Percentiles rank a stretch among this genome's conserved stretches.
Evolutionary conservation across 495 filamentous ascomycete genomes (phyloP).

Genomic region (Daldinia vernicosa): DNA sequence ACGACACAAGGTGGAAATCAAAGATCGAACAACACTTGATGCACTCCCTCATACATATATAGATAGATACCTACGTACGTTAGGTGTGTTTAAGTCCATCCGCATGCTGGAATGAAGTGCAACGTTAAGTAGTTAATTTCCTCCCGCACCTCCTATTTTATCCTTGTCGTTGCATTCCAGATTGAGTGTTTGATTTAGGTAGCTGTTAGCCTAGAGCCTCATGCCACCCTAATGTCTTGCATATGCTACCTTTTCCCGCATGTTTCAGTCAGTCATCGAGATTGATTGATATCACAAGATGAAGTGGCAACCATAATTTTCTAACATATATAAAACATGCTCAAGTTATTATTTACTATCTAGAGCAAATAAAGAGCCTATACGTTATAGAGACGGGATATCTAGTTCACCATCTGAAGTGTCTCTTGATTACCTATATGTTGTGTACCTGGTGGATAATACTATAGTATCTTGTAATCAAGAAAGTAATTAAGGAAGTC

Average conservation of each 20-base stretch:
- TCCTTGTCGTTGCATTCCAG: slow-evolving; percentile 27
- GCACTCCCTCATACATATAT: slow-evolving; percentile 16
- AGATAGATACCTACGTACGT: slow-evolving; percentile 4
- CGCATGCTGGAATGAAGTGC: slow-evolving; percentile 35
- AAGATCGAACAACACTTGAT: not conserved
- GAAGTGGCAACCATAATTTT: not conserved
- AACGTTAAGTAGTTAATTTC: slow-evolving; percentile 33
- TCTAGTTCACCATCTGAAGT: not conserved
- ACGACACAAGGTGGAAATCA: not conserved
- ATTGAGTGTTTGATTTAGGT: slow-evolving; percentile 17
- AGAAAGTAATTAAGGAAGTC: slow-evolving; percentile 7
- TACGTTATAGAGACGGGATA: not conserved
- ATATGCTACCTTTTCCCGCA: slow-evolving; percentile 10
- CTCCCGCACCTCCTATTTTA: slow-evolving; percentile 14
- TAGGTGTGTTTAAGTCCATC: not conserved
- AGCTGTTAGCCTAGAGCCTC: slow-evolving; percentile 25
- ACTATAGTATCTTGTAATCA: slow-evolving; percentile 16
- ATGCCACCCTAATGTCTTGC: slow-evolving; percentile 26
- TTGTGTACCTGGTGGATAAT: not conserved
- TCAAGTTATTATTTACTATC: not conserved
- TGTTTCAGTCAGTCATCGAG: not conserved
- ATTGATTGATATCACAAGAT: slow-evolving; percentile 4
- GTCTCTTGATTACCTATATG: not conserved
- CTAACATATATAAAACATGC: slow-evolving; percentile 5
- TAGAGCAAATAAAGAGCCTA: not conserved